phyloP scores from a whole-genome alignment of 148 eudicot species.

The Polygonum aviculare region DNA sequence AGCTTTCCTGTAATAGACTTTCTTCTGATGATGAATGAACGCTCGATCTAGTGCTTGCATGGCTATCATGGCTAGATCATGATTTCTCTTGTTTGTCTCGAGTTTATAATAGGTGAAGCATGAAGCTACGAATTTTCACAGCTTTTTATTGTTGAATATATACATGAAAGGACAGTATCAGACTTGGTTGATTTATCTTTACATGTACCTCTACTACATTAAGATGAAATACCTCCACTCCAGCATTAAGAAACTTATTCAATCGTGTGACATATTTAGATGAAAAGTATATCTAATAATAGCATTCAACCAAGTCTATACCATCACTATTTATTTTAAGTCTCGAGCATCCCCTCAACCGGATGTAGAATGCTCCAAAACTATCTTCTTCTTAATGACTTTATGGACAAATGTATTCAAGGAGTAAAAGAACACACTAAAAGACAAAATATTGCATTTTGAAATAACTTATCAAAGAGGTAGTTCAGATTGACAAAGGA shows the following conservation, averaged over 20 bases:
- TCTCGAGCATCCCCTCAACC: slow-evolving; percentile 93
- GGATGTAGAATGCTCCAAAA: slow-evolving; percentile 95
- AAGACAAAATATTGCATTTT: neutral
- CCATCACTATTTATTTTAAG: slow-evolving; percentile 71
- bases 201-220: neutral
- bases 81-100: too few relatives aligned
- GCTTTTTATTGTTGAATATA: neutral
- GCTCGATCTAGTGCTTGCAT: too few relatives aligned
- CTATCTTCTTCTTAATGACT: slow-evolving; percentile 98
- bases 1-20: too few relatives aligned
- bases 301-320: slow-evolving; percentile 13
- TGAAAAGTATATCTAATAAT: too few relatives aligned
- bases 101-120: neutral
- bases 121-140: neutral
- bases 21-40: too few relatives aligned
- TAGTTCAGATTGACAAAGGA: neutral
- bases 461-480: neutral
- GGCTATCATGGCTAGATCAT: too few relatives aligned
- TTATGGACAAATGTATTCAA: too few relatives aligned
- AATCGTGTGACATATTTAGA: neutral
- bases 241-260: neutral
- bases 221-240: neutral
- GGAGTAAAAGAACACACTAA: neutral
- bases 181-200: neutral
- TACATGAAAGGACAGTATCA: neutral